Base-by-base conservation (phyloP, 352 stramenopile species). In the Phytophthora macrochlamydospora region DNA sequence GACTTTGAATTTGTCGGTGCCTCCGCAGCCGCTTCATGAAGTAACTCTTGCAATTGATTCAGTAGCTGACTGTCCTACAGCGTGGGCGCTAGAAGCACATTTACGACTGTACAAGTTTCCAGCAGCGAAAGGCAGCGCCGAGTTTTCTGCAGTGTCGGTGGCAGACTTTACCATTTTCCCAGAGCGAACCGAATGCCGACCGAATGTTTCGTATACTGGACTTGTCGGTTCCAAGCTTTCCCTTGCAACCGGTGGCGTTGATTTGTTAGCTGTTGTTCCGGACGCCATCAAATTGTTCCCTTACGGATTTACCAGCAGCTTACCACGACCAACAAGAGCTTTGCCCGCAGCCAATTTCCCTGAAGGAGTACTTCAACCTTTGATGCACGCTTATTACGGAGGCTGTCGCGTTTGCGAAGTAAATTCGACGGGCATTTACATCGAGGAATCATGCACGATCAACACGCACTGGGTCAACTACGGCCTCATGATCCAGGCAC, bases 31-130 rank as follows among this genome's bases (percentile, higher is more conserved):
- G 5, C 33, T 70, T 9, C 42, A 57, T 3, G 62, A 70, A 32
- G 52, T 57, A 5, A 51, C 51, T 24, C 28, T 33, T 14, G 43
- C 56, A 4, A 44, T 65, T n/a, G 29, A 58, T n/a, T 50, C 40
- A 4, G 58, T 49, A n/a, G 40, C 31, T 24, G 28, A 56, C 2
- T 59, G 51, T 28, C 42, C 37, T 33, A 59, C 59, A 30, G 51
- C 51, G n/a, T 66, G 59, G 59, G 59, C 59, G 14, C 51, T 59
- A 13, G 59, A 66, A 48, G 51, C 42, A n/a, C 59, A 66, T 49
- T 48, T 55, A 28, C 55, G 59, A 29, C 42, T 66, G 3, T 66
- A 59, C 42, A 51, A 57, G 51, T 66, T 59, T 44, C 50, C 51
- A 13, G 48, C 59, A 54, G 51, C 51, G 9, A 48, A 43, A 40